Evolutionary conservation across 2,329 filamentous ascomycete genomes (phyloP).

Genomic region (Fonsecaea pedrosoi): DNA sequence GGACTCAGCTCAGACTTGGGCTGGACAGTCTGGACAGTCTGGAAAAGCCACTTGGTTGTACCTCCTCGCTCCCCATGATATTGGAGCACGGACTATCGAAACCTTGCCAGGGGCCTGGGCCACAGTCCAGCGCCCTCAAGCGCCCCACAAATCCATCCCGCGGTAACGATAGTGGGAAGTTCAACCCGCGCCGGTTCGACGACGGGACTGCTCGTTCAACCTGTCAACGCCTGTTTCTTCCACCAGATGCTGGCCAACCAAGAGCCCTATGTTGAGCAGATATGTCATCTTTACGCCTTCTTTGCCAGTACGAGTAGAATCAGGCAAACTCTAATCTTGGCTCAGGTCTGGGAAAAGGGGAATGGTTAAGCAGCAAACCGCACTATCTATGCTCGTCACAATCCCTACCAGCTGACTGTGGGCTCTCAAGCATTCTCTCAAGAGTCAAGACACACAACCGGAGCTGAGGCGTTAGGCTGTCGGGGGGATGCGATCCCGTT

Average conservation of each 20-base stretch:
- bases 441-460: neutral
- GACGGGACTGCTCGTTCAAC: neutral
- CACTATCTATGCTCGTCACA: neutral
- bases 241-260: neutral
- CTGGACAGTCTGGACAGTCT: neutral
- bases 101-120: conserved; percentile 5
- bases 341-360: neutral
- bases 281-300: neutral
- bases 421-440: neutral
- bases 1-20: neutral
- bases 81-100: conserved; percentile 1
- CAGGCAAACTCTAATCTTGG: conserved; percentile 3
- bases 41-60: conserved; percentile 2
- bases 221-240: neutral
- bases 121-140: neutral
- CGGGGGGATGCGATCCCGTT: conserved; percentile 23
- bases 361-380: neutral
- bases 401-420: neutral
- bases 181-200: conserved; percentile 4
- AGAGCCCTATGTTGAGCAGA: neutral
- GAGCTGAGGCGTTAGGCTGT: conserved; percentile 19
- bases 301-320: neutral
- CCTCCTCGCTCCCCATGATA: neutral
- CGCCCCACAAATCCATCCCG: neutral
- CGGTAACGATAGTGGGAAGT: neutral